phyloP scores from a whole-genome alignment of 495 filamentous ascomycete species.

The Neurospora discreta region DNA sequence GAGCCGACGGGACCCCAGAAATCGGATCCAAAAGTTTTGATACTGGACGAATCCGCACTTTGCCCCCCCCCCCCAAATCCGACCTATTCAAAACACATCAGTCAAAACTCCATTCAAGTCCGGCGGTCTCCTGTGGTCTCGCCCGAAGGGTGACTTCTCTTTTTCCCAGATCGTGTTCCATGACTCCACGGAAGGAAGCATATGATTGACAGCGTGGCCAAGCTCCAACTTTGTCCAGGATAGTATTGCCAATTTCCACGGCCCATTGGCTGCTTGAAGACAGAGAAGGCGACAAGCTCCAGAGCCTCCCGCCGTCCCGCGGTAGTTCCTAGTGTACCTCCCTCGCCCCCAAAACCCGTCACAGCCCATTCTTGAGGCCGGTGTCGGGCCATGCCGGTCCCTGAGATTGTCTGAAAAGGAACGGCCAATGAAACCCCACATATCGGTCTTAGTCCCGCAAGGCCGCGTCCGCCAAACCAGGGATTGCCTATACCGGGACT shows the following conservation, averaged over 20 bases:
- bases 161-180: not conserved
- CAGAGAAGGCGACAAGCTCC: not conserved
- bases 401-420: constrained; percentile 9
- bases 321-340: too few relatives aligned
- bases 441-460: constrained; percentile 2
- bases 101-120: not conserved
- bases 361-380: constrained; percentile 7
- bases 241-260: not conserved
- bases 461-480: not conserved
- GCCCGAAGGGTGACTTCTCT: not conserved
- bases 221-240: not conserved
- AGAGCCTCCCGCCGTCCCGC: not conserved
- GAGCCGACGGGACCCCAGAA: not conserved
- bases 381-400: constrained; percentile 11
- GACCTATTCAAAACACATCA: not conserved
- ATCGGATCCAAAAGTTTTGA: not conserved
- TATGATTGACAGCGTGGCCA: not conserved
- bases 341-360: not conserved
- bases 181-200: not conserved
- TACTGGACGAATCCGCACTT: not conserved
- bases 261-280: not conserved
- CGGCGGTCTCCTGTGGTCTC: not conserved
- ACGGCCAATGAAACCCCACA: constrained; percentile 1
- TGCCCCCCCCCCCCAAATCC: not conserved
- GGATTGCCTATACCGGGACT: constrained; percentile 22